phyloP scores from a whole-genome alignment of 1,139 yeast genomes.

The Lodderomyces beijingensis region DNA sequence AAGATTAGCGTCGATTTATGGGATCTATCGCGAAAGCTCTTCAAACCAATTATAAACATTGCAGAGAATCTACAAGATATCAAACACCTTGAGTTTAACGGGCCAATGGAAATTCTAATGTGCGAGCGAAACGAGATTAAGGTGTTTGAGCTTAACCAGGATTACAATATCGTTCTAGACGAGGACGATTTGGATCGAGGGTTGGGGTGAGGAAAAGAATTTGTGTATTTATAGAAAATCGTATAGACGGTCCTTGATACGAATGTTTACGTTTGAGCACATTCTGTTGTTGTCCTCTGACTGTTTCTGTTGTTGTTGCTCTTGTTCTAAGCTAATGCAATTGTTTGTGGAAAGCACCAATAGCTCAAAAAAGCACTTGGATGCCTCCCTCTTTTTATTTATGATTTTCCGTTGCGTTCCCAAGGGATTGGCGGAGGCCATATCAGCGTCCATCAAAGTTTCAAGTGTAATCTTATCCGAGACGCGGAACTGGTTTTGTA shows the following conservation, averaged over 20 bases:
- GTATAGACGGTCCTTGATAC: conserved; percentile 48
- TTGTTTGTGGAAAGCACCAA: conserved; percentile 79
- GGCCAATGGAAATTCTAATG: conserved; percentile 16
- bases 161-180: conserved; percentile 3
- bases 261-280: conserved; percentile 51
- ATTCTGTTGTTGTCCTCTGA: no score
- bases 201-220: no score
- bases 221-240: conserved; percentile 36
- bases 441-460: conserved; percentile 39
- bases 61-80: conserved; percentile 6
- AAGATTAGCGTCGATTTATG: conserved; percentile 45
- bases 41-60: conserved; percentile 30
- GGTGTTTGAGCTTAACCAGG: not conserved
- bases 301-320: no score
- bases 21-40: conserved; percentile 42
- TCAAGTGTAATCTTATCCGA: conserved; percentile 27
- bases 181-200: conserved; percentile 1
- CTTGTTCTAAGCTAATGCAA: conserved; percentile 60
- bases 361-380: conserved; percentile 76
- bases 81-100: conserved; percentile 17
- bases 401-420: conserved; percentile 22
- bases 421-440: conserved; percentile 22
- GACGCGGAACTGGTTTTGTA: conserved; percentile 33
- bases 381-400: conserved; percentile 55
- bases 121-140: conserved; percentile 5